Conservation (phyloP, 75 land plant species). For the Larix kaempferi region DNA sequence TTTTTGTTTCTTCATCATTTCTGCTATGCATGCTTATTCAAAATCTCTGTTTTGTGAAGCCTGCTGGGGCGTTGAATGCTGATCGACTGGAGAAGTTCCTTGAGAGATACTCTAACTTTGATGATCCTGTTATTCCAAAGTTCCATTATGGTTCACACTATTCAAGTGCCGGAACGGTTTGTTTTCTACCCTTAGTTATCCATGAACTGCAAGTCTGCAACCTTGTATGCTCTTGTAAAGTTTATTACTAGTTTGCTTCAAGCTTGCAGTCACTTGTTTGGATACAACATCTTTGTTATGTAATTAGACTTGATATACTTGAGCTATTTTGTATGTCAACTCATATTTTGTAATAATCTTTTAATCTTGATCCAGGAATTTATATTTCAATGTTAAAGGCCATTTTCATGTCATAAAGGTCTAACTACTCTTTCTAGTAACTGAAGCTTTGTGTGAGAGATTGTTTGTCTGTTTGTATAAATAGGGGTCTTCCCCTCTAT, state of each 20-base stretch:
- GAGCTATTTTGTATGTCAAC: too few relatives aligned
- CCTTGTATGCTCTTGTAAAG: not conserved
- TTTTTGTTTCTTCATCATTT: constrained; percentile 8
- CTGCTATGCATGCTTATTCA: constrained; percentile 2
- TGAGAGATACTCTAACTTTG: constrained; percentile 93
- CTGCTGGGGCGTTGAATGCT: constrained; percentile 94
- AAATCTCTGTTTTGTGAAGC: constrained; percentile 46
- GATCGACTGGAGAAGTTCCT: constrained; percentile 76
- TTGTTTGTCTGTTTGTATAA: too few relatives aligned
- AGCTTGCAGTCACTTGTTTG: not conserved
- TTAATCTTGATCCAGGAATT: too few relatives aligned
- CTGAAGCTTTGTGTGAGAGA: too few relatives aligned
- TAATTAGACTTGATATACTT: too few relatives aligned
- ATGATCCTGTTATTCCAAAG: constrained; percentile 95
- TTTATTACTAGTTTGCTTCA: not conserved
- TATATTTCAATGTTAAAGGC: too few relatives aligned
- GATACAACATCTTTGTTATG: not conserved
- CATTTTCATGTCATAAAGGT: too few relatives aligned
- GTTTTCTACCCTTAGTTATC: constrained; percentile 15
- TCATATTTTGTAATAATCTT: too few relatives aligned
- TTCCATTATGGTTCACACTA: constrained; percentile 99
- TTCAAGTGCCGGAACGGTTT: constrained; percentile 95
- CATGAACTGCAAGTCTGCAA: not conserved
- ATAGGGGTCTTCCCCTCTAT: too few relatives aligned
- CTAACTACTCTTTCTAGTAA: too few relatives aligned